A percentile compares a stretch with the other conserved stretches of the same genome.
phyloP scores from a whole-genome alignment of 2,329 filamentous ascomycete genomes.

The Arthrobotrys sinensis region DNA sequence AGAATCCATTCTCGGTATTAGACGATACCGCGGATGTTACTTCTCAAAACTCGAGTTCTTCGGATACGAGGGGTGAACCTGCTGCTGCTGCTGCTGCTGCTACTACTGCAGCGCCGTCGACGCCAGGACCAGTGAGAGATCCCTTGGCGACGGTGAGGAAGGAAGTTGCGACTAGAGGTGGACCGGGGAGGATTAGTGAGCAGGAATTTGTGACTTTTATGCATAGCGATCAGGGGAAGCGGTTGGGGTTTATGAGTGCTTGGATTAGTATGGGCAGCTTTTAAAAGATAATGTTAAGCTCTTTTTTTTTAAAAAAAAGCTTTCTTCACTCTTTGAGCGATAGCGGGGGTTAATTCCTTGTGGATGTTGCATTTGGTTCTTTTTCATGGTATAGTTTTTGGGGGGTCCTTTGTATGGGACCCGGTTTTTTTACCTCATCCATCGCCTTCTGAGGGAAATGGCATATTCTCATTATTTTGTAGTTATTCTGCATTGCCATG shows the following conservation, averaged over 20 bases:
- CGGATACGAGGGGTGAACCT: slow-evolving; percentile 61
- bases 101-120: too few species aligned
- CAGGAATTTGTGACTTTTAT: slow-evolving; percentile 85
- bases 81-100: not conserved
- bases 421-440: too few species aligned
- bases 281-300: slow-evolving; percentile 64
- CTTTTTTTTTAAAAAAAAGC: not conserved
- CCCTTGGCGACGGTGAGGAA: slow-evolving; percentile 76
- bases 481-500: too few species aligned
- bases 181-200: slow-evolving; percentile 82
- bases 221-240: slow-evolving; percentile 75
- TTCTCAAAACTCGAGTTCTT: slow-evolving; percentile 49
- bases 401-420: too few species aligned
- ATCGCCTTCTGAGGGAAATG: too few species aligned
- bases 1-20: slow-evolving; percentile 42
- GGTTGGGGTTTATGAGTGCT: slow-evolving; percentile 84
- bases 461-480: too few species aligned
- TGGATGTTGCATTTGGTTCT: too few species aligned
- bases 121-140: not conserved
- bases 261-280: slow-evolving; percentile 87
- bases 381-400: too few species aligned
- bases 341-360: too few species aligned
- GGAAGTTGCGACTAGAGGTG: slow-evolving; percentile 80
- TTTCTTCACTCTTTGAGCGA: not conserved
- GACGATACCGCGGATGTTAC: slow-evolving; percentile 39